Evolutionary conservation across 2,329 filamentous ascomycete genomes (phyloP).

Genomic region (Alternaria sp.): DNA sequence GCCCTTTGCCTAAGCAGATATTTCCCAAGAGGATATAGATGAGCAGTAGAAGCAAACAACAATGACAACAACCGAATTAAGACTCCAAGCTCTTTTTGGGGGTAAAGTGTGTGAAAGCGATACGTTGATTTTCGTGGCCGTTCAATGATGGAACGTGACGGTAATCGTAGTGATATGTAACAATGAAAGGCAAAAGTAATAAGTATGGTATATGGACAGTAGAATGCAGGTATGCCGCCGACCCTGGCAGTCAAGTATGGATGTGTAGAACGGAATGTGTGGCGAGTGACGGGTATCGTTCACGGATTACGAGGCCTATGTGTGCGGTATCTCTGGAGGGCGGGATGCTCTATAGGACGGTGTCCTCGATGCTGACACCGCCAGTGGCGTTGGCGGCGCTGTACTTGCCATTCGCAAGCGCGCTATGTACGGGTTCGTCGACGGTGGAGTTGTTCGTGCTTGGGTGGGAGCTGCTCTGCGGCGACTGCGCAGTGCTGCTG

Average conservation of each 20-base stretch:
- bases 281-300: slow-evolving; percentile 6
- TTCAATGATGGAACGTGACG: not conserved
- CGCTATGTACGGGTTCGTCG: slow-evolving; percentile 50
- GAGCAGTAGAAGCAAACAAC: not conserved
- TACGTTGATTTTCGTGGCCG: not conserved
- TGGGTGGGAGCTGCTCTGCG: slow-evolving; percentile 69
- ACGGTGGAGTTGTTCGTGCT: slow-evolving; percentile 67
- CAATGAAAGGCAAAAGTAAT: slow-evolving; percentile 3
- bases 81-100: not conserved
- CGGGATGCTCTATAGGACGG: slow-evolving; percentile 8
- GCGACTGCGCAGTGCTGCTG: slow-evolving; percentile 72
- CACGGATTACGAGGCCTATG: not conserved
- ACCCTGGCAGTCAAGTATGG: slow-evolving; percentile 9
- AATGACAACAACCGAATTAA: not conserved
- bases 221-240: slow-evolving; percentile 23
- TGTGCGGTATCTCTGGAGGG: slow-evolving; percentile 4
- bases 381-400: slow-evolving; percentile 12
- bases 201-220: slow-evolving; percentile 36
- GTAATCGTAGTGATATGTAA: slow-evolving; percentile 9
- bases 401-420: slow-evolving; percentile 19
- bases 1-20: not conserved
- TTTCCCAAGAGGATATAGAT: not conserved
- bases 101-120: not conserved
- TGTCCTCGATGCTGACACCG: slow-evolving; percentile 25
- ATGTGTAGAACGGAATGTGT: slow-evolving; percentile 7